phyloP scores from a whole-genome alignment of 129 eudicot genomes.

The Flaveria ramosissima region DNA sequence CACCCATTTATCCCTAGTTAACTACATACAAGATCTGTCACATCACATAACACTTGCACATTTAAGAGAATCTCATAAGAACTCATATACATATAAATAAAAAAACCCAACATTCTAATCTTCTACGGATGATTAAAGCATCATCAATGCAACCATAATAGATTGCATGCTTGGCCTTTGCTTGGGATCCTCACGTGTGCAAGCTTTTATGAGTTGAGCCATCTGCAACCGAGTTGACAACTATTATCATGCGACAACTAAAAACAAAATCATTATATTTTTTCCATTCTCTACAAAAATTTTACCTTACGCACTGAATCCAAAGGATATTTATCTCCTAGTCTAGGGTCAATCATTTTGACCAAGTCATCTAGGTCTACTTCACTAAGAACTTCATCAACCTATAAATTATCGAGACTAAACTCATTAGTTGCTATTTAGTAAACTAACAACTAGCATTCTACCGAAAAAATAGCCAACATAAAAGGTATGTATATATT shows the following conservation, averaged over 20 bases:
- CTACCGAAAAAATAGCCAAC: neutral
- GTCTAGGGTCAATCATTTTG: conserved; percentile 72
- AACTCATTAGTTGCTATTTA: conserved; percentile 14
- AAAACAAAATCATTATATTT: neutral
- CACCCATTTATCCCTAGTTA: no score
- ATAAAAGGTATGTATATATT: neutral
- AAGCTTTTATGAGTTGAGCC: conserved; percentile 79
- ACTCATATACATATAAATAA: no score
- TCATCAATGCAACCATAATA: conserved; percentile 69
- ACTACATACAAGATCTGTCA: no score
- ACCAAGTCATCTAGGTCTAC: conserved; percentile 51
- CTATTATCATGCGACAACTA: neutral
- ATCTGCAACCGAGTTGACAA: conserved; percentile 40
- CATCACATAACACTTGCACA: no score
- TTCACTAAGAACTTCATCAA: conserved; percentile 54
- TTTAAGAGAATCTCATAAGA: no score
- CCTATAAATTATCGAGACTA: conserved; percentile 37
- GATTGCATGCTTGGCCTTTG: conserved; percentile 84
- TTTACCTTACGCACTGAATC: conserved; percentile 75
- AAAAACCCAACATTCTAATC: neutral
- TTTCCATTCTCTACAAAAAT: neutral
- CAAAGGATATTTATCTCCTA: conserved; percentile 62
- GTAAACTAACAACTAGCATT: neutral
- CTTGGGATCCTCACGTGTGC: conserved; percentile 77
- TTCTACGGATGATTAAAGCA: conserved; percentile 59